Percentiles rank a stretch among this genome's conserved stretches.
These are phyloP conservation scores for Mycosarcoma mackinlayi DNA, from an alignment of 1,284 basidiomycete species.

Conservation along the genomic window DNA sequence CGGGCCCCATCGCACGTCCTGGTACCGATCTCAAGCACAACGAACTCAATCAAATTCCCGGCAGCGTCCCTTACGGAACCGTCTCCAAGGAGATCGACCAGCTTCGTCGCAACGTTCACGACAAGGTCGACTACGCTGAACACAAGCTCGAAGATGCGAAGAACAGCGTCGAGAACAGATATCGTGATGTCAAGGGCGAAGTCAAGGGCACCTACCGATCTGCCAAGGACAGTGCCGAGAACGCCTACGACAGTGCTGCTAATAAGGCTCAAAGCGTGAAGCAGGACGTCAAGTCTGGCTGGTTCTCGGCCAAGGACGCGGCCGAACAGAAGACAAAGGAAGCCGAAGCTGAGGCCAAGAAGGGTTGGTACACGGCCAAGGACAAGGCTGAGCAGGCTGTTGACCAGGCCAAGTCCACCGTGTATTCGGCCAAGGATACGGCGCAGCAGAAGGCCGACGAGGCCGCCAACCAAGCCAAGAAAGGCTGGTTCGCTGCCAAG, in stretches of 20 bases:
- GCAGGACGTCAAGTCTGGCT: conserved; percentile 34
- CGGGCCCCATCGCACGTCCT: conserved; percentile 34
- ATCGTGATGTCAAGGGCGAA: conserved; percentile 28
- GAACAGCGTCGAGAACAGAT: conserved; percentile 25
- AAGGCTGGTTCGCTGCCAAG: conserved; percentile 38
- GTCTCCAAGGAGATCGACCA: conserved; percentile 39
- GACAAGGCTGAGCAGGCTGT: conserved; percentile 26
- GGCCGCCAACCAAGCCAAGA: conserved; percentile 21
- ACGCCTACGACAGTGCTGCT: conserved; percentile 19
- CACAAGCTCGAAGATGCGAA: conserved; percentile 32
- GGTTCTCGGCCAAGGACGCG: conserved; percentile 41
- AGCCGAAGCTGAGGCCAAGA: conserved; percentile 24
- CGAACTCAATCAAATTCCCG: conserved; percentile 32
- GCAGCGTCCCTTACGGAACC: conserved; percentile 42
- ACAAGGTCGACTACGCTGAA: conserved; percentile 32
- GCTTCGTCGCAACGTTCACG: conserved; percentile 27
- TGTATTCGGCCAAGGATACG: conserved; percentile 20
- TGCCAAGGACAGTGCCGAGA: conserved; percentile 27
- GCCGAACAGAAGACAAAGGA: conserved; percentile 34
- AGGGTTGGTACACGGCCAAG: conserved; percentile 31
- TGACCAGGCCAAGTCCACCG: conserved; percentile 17
- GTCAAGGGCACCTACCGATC: conserved; percentile 36
- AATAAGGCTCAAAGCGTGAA: conserved; percentile 28
- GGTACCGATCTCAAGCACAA: conserved; percentile 44
- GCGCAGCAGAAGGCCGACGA: conserved; percentile 37